Percentiles rank a stretch among this genome's conserved stretches.
phyloP scores from a whole-genome alignment of 345 rosid species.

The Salix dunnii region DNA sequence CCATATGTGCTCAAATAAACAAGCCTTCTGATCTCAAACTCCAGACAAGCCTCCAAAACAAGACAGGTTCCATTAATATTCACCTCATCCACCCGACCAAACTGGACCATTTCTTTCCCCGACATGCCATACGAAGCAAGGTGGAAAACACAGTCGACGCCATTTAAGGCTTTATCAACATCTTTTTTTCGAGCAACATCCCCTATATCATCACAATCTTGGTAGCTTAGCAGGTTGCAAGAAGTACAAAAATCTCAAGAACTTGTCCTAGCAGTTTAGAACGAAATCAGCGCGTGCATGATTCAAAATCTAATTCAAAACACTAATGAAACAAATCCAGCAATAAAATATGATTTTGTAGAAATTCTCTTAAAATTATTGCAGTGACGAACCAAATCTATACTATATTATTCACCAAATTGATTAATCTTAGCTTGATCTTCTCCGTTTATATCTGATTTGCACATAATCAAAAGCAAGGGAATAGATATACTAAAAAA shows the following conservation, averaged over 20 bases:
- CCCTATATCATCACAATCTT: constrained; percentile 32
- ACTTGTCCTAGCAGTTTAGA: not conserved
- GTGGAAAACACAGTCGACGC: constrained; percentile 77
- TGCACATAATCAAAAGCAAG: too few relatives aligned
- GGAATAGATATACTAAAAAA: too few relatives aligned
- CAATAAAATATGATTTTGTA: not conserved
- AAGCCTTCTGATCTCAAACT: constrained; percentile 60
- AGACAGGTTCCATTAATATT: constrained; percentile 81
- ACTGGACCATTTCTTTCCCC: constrained; percentile 88
- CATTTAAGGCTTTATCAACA: constrained; percentile 58
- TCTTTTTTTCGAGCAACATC: constrained; percentile 54
- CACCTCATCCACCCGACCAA: constrained; percentile 73
- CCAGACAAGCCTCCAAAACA: constrained; percentile 62
- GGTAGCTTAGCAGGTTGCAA: not conserved
- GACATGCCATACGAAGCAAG: constrained; percentile 96
- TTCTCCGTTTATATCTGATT: too few relatives aligned
- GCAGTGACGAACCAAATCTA: too few relatives aligned
- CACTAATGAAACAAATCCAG: not conserved
- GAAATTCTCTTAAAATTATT: not conserved
- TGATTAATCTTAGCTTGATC: too few relatives aligned
- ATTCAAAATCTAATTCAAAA: too few relatives aligned
- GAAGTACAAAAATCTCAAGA: too few relatives aligned
- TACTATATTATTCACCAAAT: too few relatives aligned
- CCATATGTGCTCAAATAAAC: constrained; percentile 80
- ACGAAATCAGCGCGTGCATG: not conserved